Base-by-base conservation (phyloP, 2,329 filamentous ascomycete genomes). In the Aspergillus aculeatus region DNA sequence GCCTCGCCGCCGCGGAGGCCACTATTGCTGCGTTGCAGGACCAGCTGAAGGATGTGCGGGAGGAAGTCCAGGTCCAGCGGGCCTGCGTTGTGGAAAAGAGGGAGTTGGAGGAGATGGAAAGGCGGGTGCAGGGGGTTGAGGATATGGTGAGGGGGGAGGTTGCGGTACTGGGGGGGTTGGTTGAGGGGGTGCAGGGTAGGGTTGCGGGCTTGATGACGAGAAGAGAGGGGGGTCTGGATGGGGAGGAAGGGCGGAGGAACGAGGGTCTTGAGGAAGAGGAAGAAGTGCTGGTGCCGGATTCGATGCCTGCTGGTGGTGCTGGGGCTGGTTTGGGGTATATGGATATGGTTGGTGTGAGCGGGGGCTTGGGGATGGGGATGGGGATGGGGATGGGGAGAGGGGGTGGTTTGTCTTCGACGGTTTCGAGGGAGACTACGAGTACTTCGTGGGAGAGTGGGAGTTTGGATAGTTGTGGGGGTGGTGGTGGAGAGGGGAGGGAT, bases 201-300 rank as follows among this genome's bases (percentile, higher is more conserved):
- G 7, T 62, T 11, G 57, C 56, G 2, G 5, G 16, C 5, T 12
- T 57, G 14, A 23, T 23, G 23, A 5, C 23, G 23, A 23, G 23
- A 23, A 23, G 23, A 23, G 31, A 57, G 14, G 24, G 16, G 44
- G 26, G 16, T 60, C 26, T 48, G 35, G 24, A 10, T 5, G 10
- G 50, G 23, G 23, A 23, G 23, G 23, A 5, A 23, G 23, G 23
- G 23, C 23, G 4, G 23, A 2, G 7, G 26, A 2, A 10, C 9
- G 2, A 29, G 9, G 35, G 21, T 12, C 11, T n/a, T 50, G 31
- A 4, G 35, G 48, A 4, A 26, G 48, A n/a, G 57, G 56, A 59
- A 5, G 38, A 19, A 4, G n/a, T 59, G 2, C 54, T 65, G 26
- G 65, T 64, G 9, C 64, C 65, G 23, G 62, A 67, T 50, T 67